Evolutionary conservation across 208 protist species (phyloP), one percentile per base, ranked within the genome.

Genomic region (Trypanosoma platydactyli): DNA sequence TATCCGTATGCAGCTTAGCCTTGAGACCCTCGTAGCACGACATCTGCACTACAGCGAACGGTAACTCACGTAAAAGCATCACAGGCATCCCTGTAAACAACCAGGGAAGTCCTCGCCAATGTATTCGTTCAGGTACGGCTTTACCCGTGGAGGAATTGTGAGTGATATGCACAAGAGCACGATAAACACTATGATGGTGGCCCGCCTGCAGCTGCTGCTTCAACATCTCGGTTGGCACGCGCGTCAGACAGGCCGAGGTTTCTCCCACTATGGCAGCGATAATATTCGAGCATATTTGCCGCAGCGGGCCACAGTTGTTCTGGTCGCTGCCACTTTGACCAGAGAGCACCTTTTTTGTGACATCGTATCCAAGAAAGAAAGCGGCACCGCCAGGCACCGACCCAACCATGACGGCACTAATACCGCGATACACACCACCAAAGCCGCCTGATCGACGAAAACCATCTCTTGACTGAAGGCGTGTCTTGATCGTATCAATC

Each of bases 401-500:
- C 20, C 88, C 89, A 29, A 97, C 61, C 2, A 83, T 80, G 15
- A 93, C 91, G 22, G 91, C 80, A 41, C 81, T 84, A 7, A 98
- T 66, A 0, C 95, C 95, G 27, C 79, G 79, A 76, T 97, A 97
- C 6, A 97, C 72, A 45, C 88, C 86, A 18, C 53, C 61, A 50
- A 97, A 96, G 0, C 92, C 94, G 33, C 92, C 92, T 1, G 89
- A 75, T 11, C 72, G 77, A 15, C 70, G 30, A 71, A 97, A 97
- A 0, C 94, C 92, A 12, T 82, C 50, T 40, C 80, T 84, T 1
- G 84, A 84, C 71, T 97, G 94, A 16, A 96, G 69, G 12, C 95
- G 88, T 25, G 93, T 97, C 67, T 98, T 98, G 42, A 98, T 57
- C 0, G 95, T 98, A 76, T 98, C 95, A 41, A 98, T 84, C 0